A percentile compares a stretch with the other conserved stretches of the same genome.
Evolutionary conservation across 2,329 filamentous ascomycete species (phyloP).

Genomic region (Alternaria burnsii): DNA sequence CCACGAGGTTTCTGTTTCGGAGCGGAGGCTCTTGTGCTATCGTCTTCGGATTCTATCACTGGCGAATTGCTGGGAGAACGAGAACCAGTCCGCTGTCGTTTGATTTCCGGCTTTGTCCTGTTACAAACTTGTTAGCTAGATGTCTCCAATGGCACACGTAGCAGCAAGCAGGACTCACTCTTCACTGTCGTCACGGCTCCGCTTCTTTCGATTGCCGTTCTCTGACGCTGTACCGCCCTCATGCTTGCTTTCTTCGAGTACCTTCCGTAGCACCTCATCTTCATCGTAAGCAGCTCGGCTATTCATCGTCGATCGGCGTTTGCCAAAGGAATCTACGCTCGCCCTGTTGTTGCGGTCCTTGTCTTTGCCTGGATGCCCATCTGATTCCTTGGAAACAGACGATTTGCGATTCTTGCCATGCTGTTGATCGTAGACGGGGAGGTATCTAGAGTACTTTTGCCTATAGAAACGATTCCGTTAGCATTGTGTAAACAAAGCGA

Average conservation of each 20-base stretch:
- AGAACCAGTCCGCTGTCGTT: conserved; percentile 80
- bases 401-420: conserved; percentile 65
- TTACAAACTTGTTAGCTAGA: conserved; percentile 41
- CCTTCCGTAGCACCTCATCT: conserved; percentile 84
- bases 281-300: conserved; percentile 96
- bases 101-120: conserved; percentile 75
- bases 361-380: conserved; percentile 63
- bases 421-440: conserved; percentile 65
- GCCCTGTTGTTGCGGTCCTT: conserved; percentile 63
- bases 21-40: conserved; percentile 57
- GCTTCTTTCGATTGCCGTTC: conserved; percentile 73
- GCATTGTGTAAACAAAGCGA: neutral
- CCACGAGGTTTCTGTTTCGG: conserved; percentile 56
- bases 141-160: conserved; percentile 3
- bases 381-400: conserved; percentile 71
- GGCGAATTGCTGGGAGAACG: conserved; percentile 56
- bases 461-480: conserved; percentile 50
- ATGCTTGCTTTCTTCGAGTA: conserved; percentile 94
- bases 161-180: conserved; percentile 70
- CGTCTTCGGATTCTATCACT: conserved; percentile 77
- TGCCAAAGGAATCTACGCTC: conserved; percentile 70
- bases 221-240: conserved; percentile 69
- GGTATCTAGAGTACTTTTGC: conserved; percentile 69
- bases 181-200: conserved; percentile 89
- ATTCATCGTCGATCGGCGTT: conserved; percentile 96